phyloP scores from a whole-genome alignment of 805 yeast species.

The Sugiyamaella marilandica region DNA sequence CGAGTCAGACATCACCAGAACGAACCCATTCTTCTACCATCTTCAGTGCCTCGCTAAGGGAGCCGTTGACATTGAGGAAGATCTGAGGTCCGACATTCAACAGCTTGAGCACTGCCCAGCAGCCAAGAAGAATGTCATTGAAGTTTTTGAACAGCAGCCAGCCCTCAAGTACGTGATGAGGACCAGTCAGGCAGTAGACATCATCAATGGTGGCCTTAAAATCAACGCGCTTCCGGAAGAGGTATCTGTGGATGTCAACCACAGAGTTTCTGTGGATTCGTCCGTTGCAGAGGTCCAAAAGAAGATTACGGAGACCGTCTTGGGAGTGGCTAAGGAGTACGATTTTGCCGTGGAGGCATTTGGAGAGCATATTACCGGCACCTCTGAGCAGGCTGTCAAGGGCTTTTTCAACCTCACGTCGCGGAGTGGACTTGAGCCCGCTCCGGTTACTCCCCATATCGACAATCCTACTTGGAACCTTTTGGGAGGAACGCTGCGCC shows the following conservation, averaged over 20 bases:
- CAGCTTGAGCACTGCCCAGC: conserved; percentile 12
- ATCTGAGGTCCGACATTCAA: conserved; percentile 21
- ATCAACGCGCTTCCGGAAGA: conserved; percentile 73
- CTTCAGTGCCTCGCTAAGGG: conserved; percentile 63
- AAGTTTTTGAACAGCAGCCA: not conserved
- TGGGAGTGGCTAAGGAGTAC: conserved; percentile 42
- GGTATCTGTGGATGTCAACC: conserved; percentile 51
- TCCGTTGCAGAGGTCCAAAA: conserved; percentile 41
- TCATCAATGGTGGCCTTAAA: conserved; percentile 68
- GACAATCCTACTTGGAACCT: conserved; percentile 44
- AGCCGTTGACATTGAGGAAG: conserved; percentile 30
- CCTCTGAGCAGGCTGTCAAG: conserved; percentile 15
- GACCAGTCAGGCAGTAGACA: conserved; percentile 66
- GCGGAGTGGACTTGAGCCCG: conserved; percentile 40
- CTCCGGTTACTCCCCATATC: conserved; percentile 48
- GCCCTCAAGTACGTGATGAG: conserved; percentile 33
- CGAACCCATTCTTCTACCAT: conserved; percentile 56
- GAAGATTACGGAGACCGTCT: conserved; percentile 36
- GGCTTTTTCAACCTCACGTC: conserved; percentile 42
- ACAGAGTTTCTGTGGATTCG: conserved; percentile 59
- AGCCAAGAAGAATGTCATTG: conserved; percentile 17
- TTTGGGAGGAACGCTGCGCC: conserved; percentile 59
- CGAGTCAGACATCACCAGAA: conserved; percentile 40
- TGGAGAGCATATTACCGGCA: conserved; percentile 25
- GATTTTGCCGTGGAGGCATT: conserved; percentile 44